Evolutionary conservation across 495 filamentous ascomycete genomes (phyloP).

Genomic region (Saxophila tyrrhenica): DNA sequence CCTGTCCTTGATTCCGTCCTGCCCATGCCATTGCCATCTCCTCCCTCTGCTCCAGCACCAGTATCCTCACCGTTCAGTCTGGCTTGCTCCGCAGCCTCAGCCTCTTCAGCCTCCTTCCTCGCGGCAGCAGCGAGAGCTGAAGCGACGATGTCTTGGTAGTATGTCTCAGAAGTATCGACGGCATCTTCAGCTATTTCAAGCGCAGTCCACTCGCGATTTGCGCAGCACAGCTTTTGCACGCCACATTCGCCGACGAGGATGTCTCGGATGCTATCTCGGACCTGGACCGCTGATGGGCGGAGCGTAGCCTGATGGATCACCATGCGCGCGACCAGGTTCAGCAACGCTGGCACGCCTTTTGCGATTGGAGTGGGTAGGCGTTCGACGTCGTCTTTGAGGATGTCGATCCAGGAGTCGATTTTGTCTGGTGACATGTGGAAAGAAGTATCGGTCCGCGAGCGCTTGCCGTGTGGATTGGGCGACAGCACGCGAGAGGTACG

Average conservation of each 20-base stretch:
- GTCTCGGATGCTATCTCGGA: conserved; percentile 23
- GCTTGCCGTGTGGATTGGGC: not conserved
- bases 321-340: conserved; percentile 27
- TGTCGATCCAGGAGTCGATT: conserved; percentile 65
- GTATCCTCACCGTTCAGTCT: not conserved
- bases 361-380: conserved; percentile 14
- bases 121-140: not conserved
- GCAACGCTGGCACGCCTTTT: conserved; percentile 23
- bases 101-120: not conserved
- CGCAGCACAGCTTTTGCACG: conserved; percentile 18
- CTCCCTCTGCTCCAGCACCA: not conserved
- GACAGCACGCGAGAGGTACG: conserved; percentile 55
- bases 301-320: conserved; percentile 22
- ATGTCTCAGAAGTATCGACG: not conserved
- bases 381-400: conserved; percentile 36
- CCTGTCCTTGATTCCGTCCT: not conserved
- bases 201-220: conserved; percentile 5
- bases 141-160: not conserved
- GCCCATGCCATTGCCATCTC: not conserved
- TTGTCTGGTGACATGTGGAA: conserved; percentile 76
- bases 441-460: conserved; percentile 43
- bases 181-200: not conserved
- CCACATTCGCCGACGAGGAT: conserved; percentile 23
- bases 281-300: conserved; percentile 24
- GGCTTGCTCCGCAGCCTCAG: not conserved